phyloP scores from a whole-genome alignment of 768 basidiomycete genomes.

The Cantharellus anzutake region DNA sequence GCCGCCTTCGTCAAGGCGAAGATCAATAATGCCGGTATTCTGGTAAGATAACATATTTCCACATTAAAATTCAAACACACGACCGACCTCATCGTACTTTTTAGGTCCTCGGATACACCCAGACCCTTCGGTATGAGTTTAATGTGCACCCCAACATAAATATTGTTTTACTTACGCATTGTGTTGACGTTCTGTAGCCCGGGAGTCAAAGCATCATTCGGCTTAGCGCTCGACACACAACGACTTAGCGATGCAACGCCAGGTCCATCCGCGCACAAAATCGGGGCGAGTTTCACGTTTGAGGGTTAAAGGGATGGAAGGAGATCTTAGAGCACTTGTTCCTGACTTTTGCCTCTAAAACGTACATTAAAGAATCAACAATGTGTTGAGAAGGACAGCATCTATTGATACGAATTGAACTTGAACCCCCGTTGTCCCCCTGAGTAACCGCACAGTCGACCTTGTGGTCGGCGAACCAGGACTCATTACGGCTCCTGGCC shows the following conservation, averaged over 20 bases:
- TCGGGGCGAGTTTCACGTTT: slow-evolving; percentile 57
- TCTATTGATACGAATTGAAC: no score
- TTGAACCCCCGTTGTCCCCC: no score
- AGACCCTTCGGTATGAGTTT: slow-evolving; percentile 41
- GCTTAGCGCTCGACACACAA: slow-evolving; percentile 89
- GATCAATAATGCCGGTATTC: slow-evolving; percentile 91
- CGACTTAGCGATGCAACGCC: slow-evolving; percentile 56
- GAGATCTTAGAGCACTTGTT: not conserved
- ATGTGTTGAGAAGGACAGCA: no score
- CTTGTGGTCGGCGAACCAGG: no score
- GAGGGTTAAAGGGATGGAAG: slow-evolving; percentile 22
- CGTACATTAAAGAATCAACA: no score
- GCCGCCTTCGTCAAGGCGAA: slow-evolving; percentile 94
- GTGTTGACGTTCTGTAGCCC: slow-evolving; percentile 25
- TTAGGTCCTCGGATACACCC: slow-evolving; percentile 37
- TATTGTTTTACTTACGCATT: not conserved
- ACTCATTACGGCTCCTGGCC: no score
- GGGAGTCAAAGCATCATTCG: slow-evolving; percentile 83
- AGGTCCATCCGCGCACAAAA: slow-evolving; percentile 60
- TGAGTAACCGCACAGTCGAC: no score
- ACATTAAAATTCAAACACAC: not conserved
- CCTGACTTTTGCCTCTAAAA: no score
- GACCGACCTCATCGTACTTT: not conserved
- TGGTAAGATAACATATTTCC: slow-evolving; percentile 23
- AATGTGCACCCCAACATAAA: not conserved